These are phyloP conservation scores for Haplosporangium sp. DNA, from an alignment of 371 early-diverging fungal genomes.

Conservation along the genomic window DNA sequence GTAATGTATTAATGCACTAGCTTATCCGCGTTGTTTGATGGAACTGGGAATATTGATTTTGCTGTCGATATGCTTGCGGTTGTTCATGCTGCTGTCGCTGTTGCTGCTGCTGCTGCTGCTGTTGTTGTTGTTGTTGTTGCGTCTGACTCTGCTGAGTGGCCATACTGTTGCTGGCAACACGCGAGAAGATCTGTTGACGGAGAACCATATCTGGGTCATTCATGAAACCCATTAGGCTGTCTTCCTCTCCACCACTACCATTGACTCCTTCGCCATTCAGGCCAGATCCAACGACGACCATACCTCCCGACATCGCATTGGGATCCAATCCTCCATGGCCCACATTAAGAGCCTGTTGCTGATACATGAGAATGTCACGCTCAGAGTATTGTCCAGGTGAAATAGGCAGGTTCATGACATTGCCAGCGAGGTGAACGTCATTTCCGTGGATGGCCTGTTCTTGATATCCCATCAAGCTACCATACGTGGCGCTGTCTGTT, in stretches of 20 bases:
- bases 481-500: constrained; percentile 1
- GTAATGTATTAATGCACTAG: neutral
- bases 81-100: constrained; percentile 15
- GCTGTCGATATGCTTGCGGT: constrained; percentile 6
- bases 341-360: neutral
- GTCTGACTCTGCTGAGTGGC: neutral
- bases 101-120: constrained; percentile 2
- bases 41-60: constrained; percentile 1
- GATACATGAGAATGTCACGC: too few relatives aligned
- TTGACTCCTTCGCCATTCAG: neutral
- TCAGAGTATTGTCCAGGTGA: too few relatives aligned
- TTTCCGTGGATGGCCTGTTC: constrained; percentile 7
- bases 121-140: constrained; percentile 13
- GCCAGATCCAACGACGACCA: neutral
- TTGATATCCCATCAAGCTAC: constrained; percentile 10
- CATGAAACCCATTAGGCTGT: constrained; percentile 17
- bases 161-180: constrained; percentile 25
- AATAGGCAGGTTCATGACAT: constrained; percentile 1
- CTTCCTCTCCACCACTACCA: neutral
- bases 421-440: neutral
- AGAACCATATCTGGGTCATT: constrained; percentile 19
- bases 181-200: constrained; percentile 29
- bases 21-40: neutral
- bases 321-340: neutral
- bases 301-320: neutral